Evolutionary conservation across 1,284 basidiomycete species (phyloP).

Genomic region (Grifola frondosa): DNA sequence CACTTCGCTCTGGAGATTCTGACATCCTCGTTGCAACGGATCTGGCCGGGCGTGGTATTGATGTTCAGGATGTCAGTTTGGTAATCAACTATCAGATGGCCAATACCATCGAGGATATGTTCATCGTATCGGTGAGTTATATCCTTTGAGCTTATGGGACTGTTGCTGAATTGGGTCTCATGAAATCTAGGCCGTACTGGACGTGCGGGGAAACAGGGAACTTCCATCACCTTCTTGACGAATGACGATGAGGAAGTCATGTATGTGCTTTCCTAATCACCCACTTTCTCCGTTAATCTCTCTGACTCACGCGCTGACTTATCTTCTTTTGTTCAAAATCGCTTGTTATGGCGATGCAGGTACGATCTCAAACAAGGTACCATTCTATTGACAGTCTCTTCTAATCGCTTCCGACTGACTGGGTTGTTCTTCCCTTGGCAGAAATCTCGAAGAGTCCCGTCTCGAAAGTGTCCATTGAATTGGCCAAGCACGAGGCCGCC

Average conservation of each 20-base stretch:
- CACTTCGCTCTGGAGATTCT: conserved; percentile 81
- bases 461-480: conserved; percentile 84
- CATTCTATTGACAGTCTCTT: conserved; percentile 20
- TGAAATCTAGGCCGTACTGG: conserved; percentile 81
- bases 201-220: conserved; percentile 92
- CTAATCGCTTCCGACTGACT: conserved; percentile 8
- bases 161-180: conserved; percentile 6
- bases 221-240: conserved; percentile 92
- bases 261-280: conserved; percentile 50
- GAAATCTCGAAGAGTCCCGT: conserved; percentile 93
- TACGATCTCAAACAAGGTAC: conserved; percentile 87
- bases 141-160: conserved; percentile 17
- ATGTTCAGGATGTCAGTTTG: conserved; percentile 93
- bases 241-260: conserved; percentile 97
- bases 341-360: conserved; percentile 41
- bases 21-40: conserved; percentile 95
- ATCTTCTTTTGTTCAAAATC: conserved; percentile 18
- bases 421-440: conserved; percentile 29
- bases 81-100: conserved; percentile 99
- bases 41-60: conserved; percentile 97
- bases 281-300: conserved; percentile 1
- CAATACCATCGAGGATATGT: conserved; percentile 94
- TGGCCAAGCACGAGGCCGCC: conserved; percentile 88
- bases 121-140: conserved; percentile 93
- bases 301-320: conserved; percentile 3